Percentiles rank a stretch among this genome's conserved stretches.
Evolutionary conservation across 1,284 basidiomycete species (phyloP).

Genomic region (Gymnopus androsaceus): DNA sequence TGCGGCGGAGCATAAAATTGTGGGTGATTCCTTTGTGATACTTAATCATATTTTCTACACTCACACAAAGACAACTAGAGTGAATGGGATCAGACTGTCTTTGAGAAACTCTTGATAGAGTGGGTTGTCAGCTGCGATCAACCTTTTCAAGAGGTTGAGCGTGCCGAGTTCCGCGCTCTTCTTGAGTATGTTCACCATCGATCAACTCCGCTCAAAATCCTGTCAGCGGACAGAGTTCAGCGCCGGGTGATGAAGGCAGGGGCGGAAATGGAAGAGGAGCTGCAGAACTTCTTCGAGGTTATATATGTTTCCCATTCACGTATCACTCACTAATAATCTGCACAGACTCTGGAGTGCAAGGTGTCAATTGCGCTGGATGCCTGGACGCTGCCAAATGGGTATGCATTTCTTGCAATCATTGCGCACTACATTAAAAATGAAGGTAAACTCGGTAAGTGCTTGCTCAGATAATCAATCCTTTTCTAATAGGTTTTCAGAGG

Average conservation of each 20-base stretch:
- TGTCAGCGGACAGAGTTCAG: conserved; percentile 5
- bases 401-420: conserved; percentile 26
- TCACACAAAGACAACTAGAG: background rate
- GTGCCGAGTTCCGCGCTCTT: conserved; percentile 19
- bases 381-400: conserved; percentile 27
- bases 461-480: too few relatives aligned
- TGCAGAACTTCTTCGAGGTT: conserved; percentile 18
- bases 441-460: conserved; percentile 1
- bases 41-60: background rate
- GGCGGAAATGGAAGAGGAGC: conserved; percentile 4
- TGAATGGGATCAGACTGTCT: too few relatives aligned
- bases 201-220: conserved; percentile 12
- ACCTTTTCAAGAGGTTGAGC: conserved; percentile 20
- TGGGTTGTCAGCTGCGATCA: conserved; percentile 24
- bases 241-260: conserved; percentile 12
- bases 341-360: conserved; percentile 19
- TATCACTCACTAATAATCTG: too few relatives aligned
- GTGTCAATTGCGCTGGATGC: conserved; percentile 24
- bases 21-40: background rate
- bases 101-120: conserved; percentile 15
- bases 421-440: conserved; percentile 24
- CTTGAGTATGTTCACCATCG: conserved; percentile 18
- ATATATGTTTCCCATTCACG: background rate
- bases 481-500: background rate
- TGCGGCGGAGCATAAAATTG: background rate